Evolutionary conservation across 23 red algal genomes (phyloP), one percentile per base, ranked within the genome.

Genomic region (Gracilaria gracilis): DNA sequence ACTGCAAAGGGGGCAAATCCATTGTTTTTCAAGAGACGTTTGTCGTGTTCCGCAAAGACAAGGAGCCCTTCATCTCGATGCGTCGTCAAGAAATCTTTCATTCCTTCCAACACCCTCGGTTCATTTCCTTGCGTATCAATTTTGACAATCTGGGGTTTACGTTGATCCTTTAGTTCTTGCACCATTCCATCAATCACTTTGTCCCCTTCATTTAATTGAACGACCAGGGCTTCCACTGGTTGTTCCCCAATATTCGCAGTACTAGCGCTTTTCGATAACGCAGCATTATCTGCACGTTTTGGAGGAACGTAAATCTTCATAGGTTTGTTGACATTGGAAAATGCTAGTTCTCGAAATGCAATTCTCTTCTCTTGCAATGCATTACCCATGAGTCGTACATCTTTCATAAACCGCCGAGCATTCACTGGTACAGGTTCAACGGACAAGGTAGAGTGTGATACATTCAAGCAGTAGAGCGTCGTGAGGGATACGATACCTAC

Each of bases 61-160:
- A 65, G 19, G 32, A 65, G 61, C 13, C 61, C 61, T 28, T 65
- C 61, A 4, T 65, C 61, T 28, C 61, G 61, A 65, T 65, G 61
- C 61, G 29, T 31, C 23, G 61, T 65, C 61, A 65, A 12, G 27
- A 65, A 65, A 31, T 21, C 25, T 25, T 65, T 65, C 61, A 65
- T 65, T 6, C 61, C 61, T 32, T 31, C 24, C 25, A 65, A 28
- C 5, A 65, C 61, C 4, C 19, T 7, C 29, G 61, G 61, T 65
- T 65, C 61, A 28, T 65, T 21, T 12, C 61, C 61, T 65, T 65
- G 61, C 24, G 61, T 65, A 32, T 65, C 61, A 65, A 65, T 65
- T 24, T 65, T 65, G 61, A 65, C 25, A 65, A 65, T 65, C 61
- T 65, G 61, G 1, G 61, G 61, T 1, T 28, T 2, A 65, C 61